Base-by-base conservation (phyloP, 2,329 filamentous ascomycete species). In the Thelonectria rubi region DNA sequence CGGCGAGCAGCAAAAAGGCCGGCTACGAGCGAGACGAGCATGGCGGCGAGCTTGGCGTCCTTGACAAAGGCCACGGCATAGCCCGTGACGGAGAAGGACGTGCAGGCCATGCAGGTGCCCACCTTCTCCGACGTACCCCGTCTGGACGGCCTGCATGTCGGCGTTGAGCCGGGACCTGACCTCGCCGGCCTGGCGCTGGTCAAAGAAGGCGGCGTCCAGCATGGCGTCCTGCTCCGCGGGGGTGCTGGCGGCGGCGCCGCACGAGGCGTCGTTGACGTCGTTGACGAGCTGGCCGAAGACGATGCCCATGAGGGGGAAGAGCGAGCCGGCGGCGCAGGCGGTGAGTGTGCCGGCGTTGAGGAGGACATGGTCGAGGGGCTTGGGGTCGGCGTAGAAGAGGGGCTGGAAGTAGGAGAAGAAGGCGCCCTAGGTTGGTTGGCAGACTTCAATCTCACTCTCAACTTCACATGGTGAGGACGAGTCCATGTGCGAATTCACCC, bases 121-220 rank as follows among this genome's bases (percentile, higher is more conserved):
- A 90, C 88, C 73, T 92, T 92, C 74, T 91, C 89, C 1, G 86
- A 88, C 0, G 88, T 90, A 14, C n/a, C 89, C 89, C 0, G 84
- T 83, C 69, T 89, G 88, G 53, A 92, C 86, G 1, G 85, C 84
- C 60, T 88, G 84, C 34, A 91, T 88, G 68, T 91, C 88, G 55
- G 82, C 81, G 69, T 88, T 88, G 45, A 92, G 82, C 17, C 88
- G 81, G 9, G 86, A 85, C 2, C 86, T 82, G 12, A 91, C 84
- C 72, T 90, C 86, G 15, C 88, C 88, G 0, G 87, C 82, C 48
- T 86, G 83, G 10, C 88, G 79, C 14, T 81, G 81, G 68, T 91
- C 88, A 70, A 90, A 90, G 72, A 86, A 90, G 14, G 85, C 78
- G 1, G 87, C 82, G 58, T 89, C 87, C 60, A 84, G 78, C 42